Evolutionary conservation across 805 yeast species (phyloP), one percentile per base, ranked within the genome.

Genomic region (Metschnikowia koreensis): DNA sequence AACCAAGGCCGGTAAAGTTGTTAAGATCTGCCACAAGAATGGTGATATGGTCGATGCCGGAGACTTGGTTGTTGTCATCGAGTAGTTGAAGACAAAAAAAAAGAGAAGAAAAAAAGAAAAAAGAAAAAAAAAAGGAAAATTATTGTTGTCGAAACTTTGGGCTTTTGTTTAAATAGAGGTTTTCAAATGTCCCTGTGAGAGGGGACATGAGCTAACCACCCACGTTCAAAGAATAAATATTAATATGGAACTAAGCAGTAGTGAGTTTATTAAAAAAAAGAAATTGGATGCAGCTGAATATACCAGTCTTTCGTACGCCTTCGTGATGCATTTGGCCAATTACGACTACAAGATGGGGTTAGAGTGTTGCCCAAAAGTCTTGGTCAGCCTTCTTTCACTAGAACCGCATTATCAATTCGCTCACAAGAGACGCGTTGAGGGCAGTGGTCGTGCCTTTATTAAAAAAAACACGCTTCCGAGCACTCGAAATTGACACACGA

Each of bases 1-100:
- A 17, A 79, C 96, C 1, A 75, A 65, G 50, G 74, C 75, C 22
- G 96, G 96, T 62, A 86, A 81, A 64, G 92, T 89, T 22, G 65
- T 81, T 45, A 87, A 87, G 71, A 74, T 89, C 42, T 69, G 83
- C 52, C 97, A 90, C 67, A 77, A 79, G 50, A 89, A 90, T 64
- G 98, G 98, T 63, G 97, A 93, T 64, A 89, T 94, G 87, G 96
- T 93, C 39, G 97, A 93, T 54, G 90, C 97, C 38, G 99, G 99
- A 57, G 98, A 94, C 67, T 72, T 90, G 55, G 97, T 94, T 44
- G 97, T 86, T 46, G 96, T 92, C 26, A 73, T 87, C 39, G 84
- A 81, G 66, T 73, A 62, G 22, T 22, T 22, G 22, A 4, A 22
- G 22, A 22, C 22, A 22, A 22, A 4, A 22, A 2, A 22, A 22